These are phyloP conservation scores for Trametes cingulata DNA, from an alignment of 768 basidiomycete species.

Conservation along the genomic window DNA sequence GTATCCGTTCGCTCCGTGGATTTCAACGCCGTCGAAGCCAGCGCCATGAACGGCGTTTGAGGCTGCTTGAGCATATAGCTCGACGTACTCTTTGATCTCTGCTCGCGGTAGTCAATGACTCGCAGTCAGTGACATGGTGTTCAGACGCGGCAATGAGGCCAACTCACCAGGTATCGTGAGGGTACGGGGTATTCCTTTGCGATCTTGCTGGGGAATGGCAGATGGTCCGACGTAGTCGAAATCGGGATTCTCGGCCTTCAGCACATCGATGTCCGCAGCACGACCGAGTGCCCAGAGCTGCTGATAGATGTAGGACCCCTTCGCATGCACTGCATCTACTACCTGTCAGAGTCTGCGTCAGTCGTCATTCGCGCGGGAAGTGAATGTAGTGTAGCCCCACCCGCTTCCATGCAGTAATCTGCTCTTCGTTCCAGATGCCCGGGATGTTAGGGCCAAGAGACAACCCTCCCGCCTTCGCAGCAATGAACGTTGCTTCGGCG, in stretches of 20 bases:
- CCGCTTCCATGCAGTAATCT: conserved; percentile 1
- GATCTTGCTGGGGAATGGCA: not conserved
- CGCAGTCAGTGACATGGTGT: conserved; percentile 8
- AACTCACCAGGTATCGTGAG: conserved; percentile 25
- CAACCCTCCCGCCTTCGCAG: not conserved
- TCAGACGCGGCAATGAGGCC: no score
- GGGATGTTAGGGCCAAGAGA: not conserved
- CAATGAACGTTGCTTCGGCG: conserved; percentile 39
- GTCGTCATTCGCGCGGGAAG: no score
- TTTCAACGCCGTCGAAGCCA: conserved; percentile 29
- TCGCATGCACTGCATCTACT: conserved; percentile 54
- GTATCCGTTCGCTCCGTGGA: conserved; percentile 30
- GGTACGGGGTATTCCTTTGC: conserved; percentile 20
- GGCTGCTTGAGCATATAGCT: conserved; percentile 28
- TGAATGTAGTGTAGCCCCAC: not conserved
- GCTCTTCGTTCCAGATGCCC: conserved; percentile 2
- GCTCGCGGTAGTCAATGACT: conserved; percentile 22
- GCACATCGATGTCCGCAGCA: conserved; percentile 32
- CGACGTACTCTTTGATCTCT: conserved; percentile 41
- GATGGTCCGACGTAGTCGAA: conserved; percentile 2
- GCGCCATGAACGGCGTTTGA: conserved; percentile 31
- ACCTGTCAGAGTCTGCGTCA: conserved; percentile 36
- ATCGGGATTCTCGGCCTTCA: conserved; percentile 37
- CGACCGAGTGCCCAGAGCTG: conserved; percentile 61
- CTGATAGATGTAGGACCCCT: conserved; percentile 48